Evolutionary conservation across 176 grass and related monocot genomes (phyloP).

Genomic region (Thinopyrum elongatum): DNA sequence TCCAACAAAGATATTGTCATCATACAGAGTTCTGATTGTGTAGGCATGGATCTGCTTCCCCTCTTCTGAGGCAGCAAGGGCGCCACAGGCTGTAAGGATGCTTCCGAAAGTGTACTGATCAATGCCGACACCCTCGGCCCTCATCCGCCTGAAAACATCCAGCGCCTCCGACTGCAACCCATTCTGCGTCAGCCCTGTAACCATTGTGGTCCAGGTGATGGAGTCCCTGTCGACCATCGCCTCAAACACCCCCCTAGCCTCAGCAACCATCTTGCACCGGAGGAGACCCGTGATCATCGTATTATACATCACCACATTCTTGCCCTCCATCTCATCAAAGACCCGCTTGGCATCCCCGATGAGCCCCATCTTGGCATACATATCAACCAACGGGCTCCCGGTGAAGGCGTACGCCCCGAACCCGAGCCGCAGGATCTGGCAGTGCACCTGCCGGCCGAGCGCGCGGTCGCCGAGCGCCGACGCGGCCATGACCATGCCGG

Average conservation of each 20-base stretch:
- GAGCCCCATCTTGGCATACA: constrained; percentile 57
- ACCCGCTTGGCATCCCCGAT: constrained; percentile 39
- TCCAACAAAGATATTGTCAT: constrained; percentile 50
- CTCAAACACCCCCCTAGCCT: constrained; percentile 34
- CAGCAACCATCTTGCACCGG: constrained; percentile 41
- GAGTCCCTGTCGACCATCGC: constrained; percentile 47
- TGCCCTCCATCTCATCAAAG: constrained; percentile 38
- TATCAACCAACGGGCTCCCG: constrained; percentile 47
- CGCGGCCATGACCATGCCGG: constrained; percentile 45
- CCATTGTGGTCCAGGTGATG: constrained; percentile 63
- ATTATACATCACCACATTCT: constrained; percentile 55
- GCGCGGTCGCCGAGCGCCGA: neutral
- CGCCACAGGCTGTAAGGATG: constrained; percentile 50
- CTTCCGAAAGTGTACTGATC: constrained; percentile 76
- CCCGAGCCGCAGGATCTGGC: constrained; percentile 42
- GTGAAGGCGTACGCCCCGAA: constrained; percentile 51
- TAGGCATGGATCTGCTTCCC: constrained; percentile 62
- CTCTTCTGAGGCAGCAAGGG: constrained; percentile 38
- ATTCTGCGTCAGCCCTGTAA: constrained; percentile 60
- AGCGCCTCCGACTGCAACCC: constrained; percentile 45
- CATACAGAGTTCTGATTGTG: constrained; percentile 51
- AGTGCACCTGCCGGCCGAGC: constrained; percentile 58
- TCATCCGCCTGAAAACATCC: constrained; percentile 57
- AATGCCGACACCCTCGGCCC: constrained; percentile 25
- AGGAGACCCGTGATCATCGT: constrained; percentile 57